phyloP scores from a whole-genome alignment of 192 early-diverging fungal genomes.

The Backusella circina region DNA sequence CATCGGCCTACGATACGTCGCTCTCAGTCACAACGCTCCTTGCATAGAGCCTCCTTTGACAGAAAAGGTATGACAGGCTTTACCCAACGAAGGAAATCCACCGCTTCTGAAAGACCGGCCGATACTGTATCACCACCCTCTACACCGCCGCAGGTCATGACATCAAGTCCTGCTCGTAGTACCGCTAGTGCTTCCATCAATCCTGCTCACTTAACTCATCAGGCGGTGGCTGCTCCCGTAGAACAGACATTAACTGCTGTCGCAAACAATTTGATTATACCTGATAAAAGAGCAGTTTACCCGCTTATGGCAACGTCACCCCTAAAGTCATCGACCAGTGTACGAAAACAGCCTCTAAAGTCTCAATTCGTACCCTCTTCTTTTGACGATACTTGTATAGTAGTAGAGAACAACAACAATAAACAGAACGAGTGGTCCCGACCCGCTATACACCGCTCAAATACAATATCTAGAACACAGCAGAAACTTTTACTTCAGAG shows the following conservation, averaged over 20 bases:
- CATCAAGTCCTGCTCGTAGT: not conserved
- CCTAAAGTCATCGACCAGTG: not conserved
- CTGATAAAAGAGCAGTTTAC: not conserved
- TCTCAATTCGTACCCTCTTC: not conserved
- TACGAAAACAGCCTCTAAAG: not conserved
- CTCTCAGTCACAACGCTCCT: constrained; percentile 4
- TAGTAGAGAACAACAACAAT: not conserved
- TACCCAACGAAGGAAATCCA: constrained; percentile 1
- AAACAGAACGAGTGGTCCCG: not conserved
- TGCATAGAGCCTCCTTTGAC: constrained; percentile 11
- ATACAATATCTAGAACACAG: constrained; percentile 38
- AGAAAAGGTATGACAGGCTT: constrained; percentile 1
- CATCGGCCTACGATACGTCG: constrained; percentile 4
- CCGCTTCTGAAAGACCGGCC: not conserved
- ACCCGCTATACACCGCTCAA: not conserved
- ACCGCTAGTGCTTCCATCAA: not conserved
- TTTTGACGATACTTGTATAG: not conserved
- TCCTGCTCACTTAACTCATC: not conserved
- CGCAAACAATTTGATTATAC: constrained; percentile 6
- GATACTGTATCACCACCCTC: not conserved
- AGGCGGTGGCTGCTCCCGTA: not conserved
- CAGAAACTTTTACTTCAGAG: constrained; percentile 40
- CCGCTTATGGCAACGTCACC: not conserved
- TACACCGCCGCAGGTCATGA: too few species aligned
- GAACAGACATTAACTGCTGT: constrained; percentile 10